Evolutionary conservation across 306 rosid genomes (phyloP).

Genomic region (Sophora flavescens): DNA sequence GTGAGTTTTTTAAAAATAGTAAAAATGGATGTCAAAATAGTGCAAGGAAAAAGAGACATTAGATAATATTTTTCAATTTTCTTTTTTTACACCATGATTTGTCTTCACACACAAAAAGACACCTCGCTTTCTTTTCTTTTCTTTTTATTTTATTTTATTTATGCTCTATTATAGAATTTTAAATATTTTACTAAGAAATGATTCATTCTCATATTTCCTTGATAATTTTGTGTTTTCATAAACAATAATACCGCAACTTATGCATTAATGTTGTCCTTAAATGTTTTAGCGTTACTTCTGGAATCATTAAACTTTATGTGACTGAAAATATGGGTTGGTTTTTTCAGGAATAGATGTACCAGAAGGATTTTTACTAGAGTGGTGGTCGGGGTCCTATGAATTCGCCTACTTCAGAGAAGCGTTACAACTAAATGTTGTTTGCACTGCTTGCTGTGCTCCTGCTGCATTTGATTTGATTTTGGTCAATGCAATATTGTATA

Average conservation of each 20-base stretch:
- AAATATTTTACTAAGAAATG: neutral
- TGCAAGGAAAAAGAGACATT: no score
- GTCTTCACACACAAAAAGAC: no score
- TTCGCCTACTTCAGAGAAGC: constrained; percentile 5
- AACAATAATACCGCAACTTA: neutral
- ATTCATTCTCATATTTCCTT: neutral
- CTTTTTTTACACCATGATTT: no score
- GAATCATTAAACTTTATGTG: constrained; percentile 2
- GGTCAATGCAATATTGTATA: neutral
- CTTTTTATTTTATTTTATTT: no score
- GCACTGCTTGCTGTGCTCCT: neutral
- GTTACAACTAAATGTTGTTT: constrained; percentile 3
- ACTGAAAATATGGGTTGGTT: constrained; percentile 6
- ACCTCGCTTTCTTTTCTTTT: no score
- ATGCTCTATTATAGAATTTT: no score
- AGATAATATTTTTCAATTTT: no score
- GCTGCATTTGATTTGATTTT: neutral
- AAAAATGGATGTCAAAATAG: no score
- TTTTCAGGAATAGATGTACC: constrained; percentile 13
- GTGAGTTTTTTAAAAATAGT: no score
- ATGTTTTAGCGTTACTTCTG: neutral
- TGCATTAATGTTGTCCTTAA: neutral
- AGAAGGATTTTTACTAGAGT: constrained; percentile 49
- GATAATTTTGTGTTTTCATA: neutral
- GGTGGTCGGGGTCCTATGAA: constrained; percentile 40